Evolutionary conservation across 176 grass and related monocot genomes (phyloP).

Genomic region (Lolium multiflorum): DNA sequence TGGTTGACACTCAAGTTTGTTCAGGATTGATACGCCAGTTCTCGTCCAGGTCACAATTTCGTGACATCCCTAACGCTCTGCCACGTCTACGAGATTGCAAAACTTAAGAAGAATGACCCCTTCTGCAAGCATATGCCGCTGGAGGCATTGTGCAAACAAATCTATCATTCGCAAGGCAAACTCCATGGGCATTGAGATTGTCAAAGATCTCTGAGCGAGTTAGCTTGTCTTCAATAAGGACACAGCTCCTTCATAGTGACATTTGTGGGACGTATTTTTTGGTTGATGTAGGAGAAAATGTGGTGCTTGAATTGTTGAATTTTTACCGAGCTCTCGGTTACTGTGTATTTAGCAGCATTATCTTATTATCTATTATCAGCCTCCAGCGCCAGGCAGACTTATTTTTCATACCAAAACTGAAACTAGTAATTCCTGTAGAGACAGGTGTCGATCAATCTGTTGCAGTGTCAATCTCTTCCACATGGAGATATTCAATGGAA

Average conservation of each 20-base stretch:
- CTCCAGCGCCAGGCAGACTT: background rate
- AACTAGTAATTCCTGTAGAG: background rate
- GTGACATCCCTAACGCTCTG: constrained; percentile 67
- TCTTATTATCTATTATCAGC: constrained; percentile 22
- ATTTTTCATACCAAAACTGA: background rate
- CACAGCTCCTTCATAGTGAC: background rate
- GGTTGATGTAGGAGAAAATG: background rate
- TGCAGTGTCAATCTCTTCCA: background rate
- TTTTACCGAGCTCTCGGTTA: background rate
- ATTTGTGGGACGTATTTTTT: constrained; percentile 17
- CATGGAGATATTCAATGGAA: constrained; percentile 16
- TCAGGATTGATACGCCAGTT: constrained; percentile 39
- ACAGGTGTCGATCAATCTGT: background rate
- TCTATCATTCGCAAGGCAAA: constrained; percentile 85
- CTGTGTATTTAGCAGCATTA: background rate
- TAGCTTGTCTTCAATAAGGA: constrained; percentile 1
- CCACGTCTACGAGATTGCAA: constrained; percentile 91
- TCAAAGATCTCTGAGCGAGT: constrained; percentile 75
- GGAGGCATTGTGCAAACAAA: constrained; percentile 75
- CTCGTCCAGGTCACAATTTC: constrained; percentile 57
- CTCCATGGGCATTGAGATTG: constrained; percentile 89
- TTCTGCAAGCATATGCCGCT: constrained; percentile 77
- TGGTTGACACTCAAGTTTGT: too few relatives aligned
- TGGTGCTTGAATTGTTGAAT: background rate
- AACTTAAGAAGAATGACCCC: constrained; percentile 77